Conservation (phyloP, 352 stramenopile species). For the Thalassiosira pacifica region DNA sequence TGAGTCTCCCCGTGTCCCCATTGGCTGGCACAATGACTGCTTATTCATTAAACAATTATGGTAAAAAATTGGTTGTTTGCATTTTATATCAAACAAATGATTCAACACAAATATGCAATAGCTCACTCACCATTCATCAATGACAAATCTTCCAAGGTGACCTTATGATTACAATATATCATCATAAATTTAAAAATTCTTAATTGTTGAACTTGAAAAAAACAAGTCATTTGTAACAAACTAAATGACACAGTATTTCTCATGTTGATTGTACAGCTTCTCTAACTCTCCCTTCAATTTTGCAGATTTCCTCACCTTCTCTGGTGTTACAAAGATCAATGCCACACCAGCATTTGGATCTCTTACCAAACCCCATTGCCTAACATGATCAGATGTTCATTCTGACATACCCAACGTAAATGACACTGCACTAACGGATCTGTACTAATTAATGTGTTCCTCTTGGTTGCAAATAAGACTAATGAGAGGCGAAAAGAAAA, state of each 20-base stretch:
- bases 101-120: background rate
- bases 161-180: too few relatives aligned
- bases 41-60: too few relatives aligned
- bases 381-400: constrained; percentile 66
- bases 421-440: constrained; percentile 57
- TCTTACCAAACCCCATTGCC: constrained; percentile 74
- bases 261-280: constrained; percentile 88
- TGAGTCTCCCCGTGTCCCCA: constrained; percentile 63
- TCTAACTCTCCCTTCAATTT: constrained; percentile 92
- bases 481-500: constrained; percentile 93
- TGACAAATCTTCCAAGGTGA: constrained; percentile 92
- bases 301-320: constrained; percentile 92
- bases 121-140: constrained; percentile 87
- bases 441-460: constrained; percentile 88
- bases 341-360: constrained; percentile 80
- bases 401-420: constrained; percentile 74
- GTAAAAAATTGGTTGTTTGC: too few relatives aligned
- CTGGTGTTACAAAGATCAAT: constrained; percentile 92
- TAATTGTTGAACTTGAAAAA: too few relatives aligned
- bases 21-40: constrained; percentile 54
- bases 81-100: background rate
- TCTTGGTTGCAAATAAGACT: constrained; percentile 94
- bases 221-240: too few relatives aligned
- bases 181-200: too few relatives aligned
- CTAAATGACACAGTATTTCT: too few relatives aligned